Percentiles rank a stretch among this genome's conserved stretches.
phyloP scores from a whole-genome alignment of 106 monocot species.

The Gastrodia elata region DNA sequence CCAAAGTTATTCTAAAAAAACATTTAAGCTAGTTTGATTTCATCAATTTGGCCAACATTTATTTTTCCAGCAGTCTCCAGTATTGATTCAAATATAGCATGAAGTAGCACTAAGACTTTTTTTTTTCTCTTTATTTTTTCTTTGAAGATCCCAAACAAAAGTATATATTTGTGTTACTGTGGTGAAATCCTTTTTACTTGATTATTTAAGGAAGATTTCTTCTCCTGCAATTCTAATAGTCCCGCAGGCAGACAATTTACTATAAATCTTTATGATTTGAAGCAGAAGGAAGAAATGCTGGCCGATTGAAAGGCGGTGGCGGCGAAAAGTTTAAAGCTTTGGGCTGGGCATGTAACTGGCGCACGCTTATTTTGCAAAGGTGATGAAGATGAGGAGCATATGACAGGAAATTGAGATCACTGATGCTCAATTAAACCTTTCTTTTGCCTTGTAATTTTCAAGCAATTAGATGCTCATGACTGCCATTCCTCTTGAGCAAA shows the following conservation, averaged over 20 bases:
- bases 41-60: conserved; percentile 36
- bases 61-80: conserved; percentile 30
- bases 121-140: too few relatives aligned
- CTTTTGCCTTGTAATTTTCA: conserved; percentile 14
- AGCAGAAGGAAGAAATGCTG: not conserved
- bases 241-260: not conserved
- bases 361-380: conserved; percentile 29
- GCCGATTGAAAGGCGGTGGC: conserved; percentile 36
- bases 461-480: not conserved
- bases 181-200: too few relatives aligned
- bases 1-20: not conserved
- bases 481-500: too few relatives aligned
- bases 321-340: conserved; percentile 50
- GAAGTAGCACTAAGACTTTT: too few relatives aligned
- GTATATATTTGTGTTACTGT: too few relatives aligned
- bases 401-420: conserved; percentile 45
- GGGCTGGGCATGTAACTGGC: conserved; percentile 44
- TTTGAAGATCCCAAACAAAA: too few relatives aligned
- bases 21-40: not conserved
- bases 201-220: too few relatives aligned
- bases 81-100: conserved; percentile 45
- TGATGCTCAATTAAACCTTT: conserved; percentile 34
- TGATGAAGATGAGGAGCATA: conserved; percentile 36
- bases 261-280: not conserved
- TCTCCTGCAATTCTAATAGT: too few relatives aligned